These are phyloP conservation scores for Stereocaulon alpinum DNA, from an alignment of 495 filamentous ascomycete genomes.

Conservation along the genomic window DNA sequence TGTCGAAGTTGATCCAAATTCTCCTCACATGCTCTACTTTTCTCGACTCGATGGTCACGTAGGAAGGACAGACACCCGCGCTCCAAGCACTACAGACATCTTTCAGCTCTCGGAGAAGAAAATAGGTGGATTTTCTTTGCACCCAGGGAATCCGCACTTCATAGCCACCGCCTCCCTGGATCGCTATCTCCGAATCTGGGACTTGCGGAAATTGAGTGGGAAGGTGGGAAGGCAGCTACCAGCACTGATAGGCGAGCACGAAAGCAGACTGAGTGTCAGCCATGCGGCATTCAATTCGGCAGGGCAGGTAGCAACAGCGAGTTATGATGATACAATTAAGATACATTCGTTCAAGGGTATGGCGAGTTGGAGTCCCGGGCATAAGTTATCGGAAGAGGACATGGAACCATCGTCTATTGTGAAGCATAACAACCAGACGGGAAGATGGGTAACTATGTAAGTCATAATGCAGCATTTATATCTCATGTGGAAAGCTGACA, in stretches of 20 bases:
- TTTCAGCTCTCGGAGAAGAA: conserved; percentile 86
- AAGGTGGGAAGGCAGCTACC: conserved; percentile 46
- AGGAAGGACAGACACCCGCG: conserved; percentile 67
- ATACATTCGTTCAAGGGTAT: conserved; percentile 68
- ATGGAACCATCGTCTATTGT: conserved; percentile 62
- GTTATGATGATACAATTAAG: conserved; percentile 92
- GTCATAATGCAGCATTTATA: conserved; percentile 20
- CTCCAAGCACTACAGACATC: conserved; percentile 41
- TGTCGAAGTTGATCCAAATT: conserved; percentile 59
- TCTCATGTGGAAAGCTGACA: not conserved
- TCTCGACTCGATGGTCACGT: conserved; percentile 73
- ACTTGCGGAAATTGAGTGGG: conserved; percentile 66
- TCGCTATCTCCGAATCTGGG: conserved; percentile 83
- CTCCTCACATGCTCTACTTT: conserved; percentile 73
- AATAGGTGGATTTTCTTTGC: conserved; percentile 83
- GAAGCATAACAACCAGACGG: conserved; percentile 92
- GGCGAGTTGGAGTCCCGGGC: conserved; percentile 52
- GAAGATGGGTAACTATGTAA: conserved; percentile 65
- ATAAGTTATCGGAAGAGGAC: conserved; percentile 44
- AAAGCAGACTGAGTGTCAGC: conserved; percentile 72
- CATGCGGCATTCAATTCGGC: conserved; percentile 78
- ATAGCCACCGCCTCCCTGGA: conserved; percentile 89
- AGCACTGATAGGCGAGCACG: conserved; percentile 66
- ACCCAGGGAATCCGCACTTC: conserved; percentile 67
- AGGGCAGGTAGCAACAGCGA: conserved; percentile 80